These are phyloP conservation scores for Oehlia diaphana DNA, from an alignment of 192 early-diverging fungal genomes.

Conservation along the genomic window DNA sequence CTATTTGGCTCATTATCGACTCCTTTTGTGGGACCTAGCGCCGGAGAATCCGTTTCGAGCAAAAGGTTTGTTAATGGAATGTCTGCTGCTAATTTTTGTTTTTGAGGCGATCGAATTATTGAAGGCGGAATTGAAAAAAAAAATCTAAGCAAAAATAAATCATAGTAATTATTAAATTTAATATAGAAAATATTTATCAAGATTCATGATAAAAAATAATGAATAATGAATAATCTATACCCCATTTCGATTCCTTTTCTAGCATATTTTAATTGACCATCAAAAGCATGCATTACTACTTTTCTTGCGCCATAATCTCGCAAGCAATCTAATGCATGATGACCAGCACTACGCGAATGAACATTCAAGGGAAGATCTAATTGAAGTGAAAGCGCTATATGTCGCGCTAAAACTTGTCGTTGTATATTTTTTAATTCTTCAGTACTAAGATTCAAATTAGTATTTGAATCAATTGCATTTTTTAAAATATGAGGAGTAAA, in stretches of 20 bases:
- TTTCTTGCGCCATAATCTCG: slow-evolving; percentile 46
- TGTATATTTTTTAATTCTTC: slow-evolving; percentile 52
- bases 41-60: slow-evolving; percentile 61
- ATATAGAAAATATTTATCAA: not conserved
- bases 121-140: slow-evolving; percentile 61
- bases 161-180: not conserved
- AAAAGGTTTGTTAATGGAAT: slow-evolving; percentile 51
- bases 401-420: slow-evolving; percentile 48
- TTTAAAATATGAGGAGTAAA: slow-evolving; percentile 49
- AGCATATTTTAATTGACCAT: slow-evolving; percentile 52
- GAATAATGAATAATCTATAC: not conserved
- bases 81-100: slow-evolving; percentile 44
- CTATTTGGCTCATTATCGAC: slow-evolving; percentile 53
- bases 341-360: slow-evolving; percentile 58
- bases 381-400: slow-evolving; percentile 47
- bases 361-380: slow-evolving; percentile 52
- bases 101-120: slow-evolving; percentile 48
- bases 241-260: slow-evolving; percentile 42
- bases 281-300: slow-evolving; percentile 58
- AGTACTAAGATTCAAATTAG: slow-evolving; percentile 28
- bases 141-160: slow-evolving; percentile 19
- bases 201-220: not conserved
- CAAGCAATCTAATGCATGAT: slow-evolving; percentile 53
- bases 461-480: slow-evolving; percentile 33
- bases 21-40: slow-evolving; percentile 49